Percentiles rank a stretch among this genome's conserved stretches.
Evolutionary conservation across 805 yeast species (phyloP).

Genomic region (Teunomyces stri): DNA sequence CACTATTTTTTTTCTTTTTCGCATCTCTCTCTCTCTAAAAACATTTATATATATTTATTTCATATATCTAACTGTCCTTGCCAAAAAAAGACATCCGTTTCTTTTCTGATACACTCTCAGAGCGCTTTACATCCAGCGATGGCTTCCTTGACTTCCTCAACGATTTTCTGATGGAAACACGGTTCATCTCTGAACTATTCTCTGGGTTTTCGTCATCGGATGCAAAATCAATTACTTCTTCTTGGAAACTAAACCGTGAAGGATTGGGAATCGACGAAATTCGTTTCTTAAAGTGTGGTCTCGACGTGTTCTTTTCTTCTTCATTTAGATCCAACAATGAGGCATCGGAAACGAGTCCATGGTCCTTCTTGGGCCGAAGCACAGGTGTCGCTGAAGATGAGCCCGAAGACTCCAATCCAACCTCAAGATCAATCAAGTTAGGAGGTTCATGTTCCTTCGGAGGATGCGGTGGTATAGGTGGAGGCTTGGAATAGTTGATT

Average conservation of each 20-base stretch:
- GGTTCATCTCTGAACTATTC: conserved; percentile 34
- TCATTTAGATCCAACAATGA: conserved; percentile 28
- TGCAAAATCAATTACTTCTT: conserved; percentile 46
- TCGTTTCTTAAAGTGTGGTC: conserved; percentile 33
- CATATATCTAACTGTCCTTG: neutral
- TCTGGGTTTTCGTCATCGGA: conserved; percentile 44
- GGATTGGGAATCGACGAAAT: conserved; percentile 27
- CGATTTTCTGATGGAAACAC: conserved; percentile 40
- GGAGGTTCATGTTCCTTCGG: conserved; percentile 11
- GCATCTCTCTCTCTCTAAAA: conserved; percentile 1
- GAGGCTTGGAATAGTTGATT: neutral
- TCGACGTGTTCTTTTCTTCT: conserved; percentile 11
- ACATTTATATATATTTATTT: neutral
- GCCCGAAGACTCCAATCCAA: conserved; percentile 28
- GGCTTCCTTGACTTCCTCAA: conserved; percentile 27
- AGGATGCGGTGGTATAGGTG: neutral
- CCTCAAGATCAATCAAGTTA: conserved; percentile 35
- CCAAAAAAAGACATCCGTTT: conserved; percentile 27
- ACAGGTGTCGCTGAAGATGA: conserved; percentile 17
- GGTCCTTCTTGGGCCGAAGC: conserved; percentile 11
- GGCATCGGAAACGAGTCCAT: conserved; percentile 12
- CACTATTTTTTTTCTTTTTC: neutral
- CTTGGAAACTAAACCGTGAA: conserved; percentile 32
- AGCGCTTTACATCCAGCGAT: conserved; percentile 17
- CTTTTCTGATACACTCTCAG: conserved; percentile 18